These are phyloP conservation scores for Paramecium caudatum DNA, from an alignment of 73 alveolate species.

Conservation along the genomic window DNA sequence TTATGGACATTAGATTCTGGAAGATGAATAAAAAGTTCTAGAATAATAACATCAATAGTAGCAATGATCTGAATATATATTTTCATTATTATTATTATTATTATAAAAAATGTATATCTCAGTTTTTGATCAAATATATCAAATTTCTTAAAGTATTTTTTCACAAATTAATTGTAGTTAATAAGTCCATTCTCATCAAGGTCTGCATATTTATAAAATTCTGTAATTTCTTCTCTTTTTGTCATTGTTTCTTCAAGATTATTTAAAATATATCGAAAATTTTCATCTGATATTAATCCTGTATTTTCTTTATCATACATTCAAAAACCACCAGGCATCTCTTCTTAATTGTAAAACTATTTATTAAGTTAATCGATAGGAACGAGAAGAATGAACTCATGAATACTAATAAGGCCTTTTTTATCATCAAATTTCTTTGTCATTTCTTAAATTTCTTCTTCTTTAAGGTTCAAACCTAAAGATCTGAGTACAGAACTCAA, in stretches of 20 bases:
- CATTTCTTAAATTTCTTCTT: conserved; percentile 66
- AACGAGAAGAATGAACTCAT: conserved; percentile 65
- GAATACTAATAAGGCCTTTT: conserved; percentile 57
- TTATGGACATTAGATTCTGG: conserved; percentile 75
- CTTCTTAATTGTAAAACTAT: conserved; percentile 89
- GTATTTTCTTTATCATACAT: conserved; percentile 84
- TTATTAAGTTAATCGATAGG: conserved; percentile 67
- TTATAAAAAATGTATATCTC: too few relatives aligned
- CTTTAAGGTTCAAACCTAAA: conserved; percentile 63
- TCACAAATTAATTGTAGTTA: conserved; percentile 81
- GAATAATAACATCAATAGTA: too few relatives aligned
- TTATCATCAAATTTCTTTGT: conserved; percentile 64
- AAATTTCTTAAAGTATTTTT: too few relatives aligned
- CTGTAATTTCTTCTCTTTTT: conserved; percentile 80
- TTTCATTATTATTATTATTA: too few relatives aligned
- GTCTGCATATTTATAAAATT: conserved; percentile 80
- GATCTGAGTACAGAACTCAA: conserved; percentile 88
- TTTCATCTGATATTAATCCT: conserved; percentile 75
- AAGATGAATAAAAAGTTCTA: conserved; percentile 70
- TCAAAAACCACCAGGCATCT: conserved; percentile 91
- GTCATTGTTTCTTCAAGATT: conserved; percentile 79
- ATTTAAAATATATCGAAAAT: conserved; percentile 67
- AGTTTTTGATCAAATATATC: too few relatives aligned
- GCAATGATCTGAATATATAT: too few relatives aligned
- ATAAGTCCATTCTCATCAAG: conserved; percentile 75